These are phyloP conservation scores for Pholiota adiposa DNA, from an alignment of 1,284 basidiomycete species.

Conservation along the genomic window DNA sequence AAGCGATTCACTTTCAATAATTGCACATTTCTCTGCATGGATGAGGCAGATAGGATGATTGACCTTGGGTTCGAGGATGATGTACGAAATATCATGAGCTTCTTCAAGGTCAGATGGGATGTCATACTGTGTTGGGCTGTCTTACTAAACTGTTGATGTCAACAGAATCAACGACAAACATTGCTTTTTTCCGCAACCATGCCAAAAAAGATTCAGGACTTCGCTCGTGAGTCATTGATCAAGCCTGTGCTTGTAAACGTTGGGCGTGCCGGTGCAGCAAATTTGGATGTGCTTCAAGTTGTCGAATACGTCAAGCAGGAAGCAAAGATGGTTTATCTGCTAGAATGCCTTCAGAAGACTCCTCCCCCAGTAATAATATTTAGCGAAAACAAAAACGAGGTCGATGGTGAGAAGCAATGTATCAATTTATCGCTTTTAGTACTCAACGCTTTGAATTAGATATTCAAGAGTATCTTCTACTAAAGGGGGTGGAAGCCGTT, in stretches of 20 bases:
- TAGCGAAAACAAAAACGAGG: constrained; percentile 99
- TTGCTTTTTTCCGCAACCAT: constrained; percentile 98
- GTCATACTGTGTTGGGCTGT: constrained; percentile 22
- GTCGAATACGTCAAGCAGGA: constrained; percentile 99
- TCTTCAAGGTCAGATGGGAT: constrained; percentile 71
- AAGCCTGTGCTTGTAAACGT: constrained; percentile 96
- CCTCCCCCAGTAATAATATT: constrained; percentile 98
- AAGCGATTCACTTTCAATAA: constrained; percentile 89
- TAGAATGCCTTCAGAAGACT: constrained; percentile 98
- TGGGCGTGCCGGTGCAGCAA: constrained; percentile 96
- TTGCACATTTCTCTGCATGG: constrained; percentile 96
- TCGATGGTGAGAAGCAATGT: constrained; percentile 72
- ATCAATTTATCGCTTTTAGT: background rate
- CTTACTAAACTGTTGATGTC: background rate
- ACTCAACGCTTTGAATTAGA: constrained; percentile 51
- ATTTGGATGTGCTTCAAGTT: constrained; percentile 95
- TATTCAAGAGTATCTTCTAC: constrained; percentile 95
- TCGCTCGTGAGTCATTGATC: constrained; percentile 94
- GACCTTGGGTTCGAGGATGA: constrained; percentile 99
- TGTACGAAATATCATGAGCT: constrained; percentile 97
- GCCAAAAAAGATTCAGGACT: constrained; percentile 98
- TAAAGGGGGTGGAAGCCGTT: constrained; percentile 98
- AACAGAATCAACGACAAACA: constrained; percentile 92
- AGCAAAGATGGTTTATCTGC: constrained; percentile 98
- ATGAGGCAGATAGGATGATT: constrained; percentile 99